Base-by-base conservation (phyloP, 306 rosid species). In the Sphenostylis stenocarpa region DNA sequence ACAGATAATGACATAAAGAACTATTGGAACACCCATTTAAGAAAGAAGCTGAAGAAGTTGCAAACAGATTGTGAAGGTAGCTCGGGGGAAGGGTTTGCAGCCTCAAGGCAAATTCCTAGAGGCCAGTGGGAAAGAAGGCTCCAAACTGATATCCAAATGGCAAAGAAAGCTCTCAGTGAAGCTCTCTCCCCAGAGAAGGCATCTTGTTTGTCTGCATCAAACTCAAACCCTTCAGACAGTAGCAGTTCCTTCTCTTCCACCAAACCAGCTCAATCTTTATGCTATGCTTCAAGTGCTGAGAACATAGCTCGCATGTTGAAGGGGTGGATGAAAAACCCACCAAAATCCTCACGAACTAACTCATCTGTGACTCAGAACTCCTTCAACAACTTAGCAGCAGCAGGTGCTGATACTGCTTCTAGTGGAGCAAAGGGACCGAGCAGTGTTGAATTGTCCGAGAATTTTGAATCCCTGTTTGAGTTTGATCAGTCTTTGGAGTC, bases 141-240 rank as follows among this genome's bases (percentile, higher is more conserved):
- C 26, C 84, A 81, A 75, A 75, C 81, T 10, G 84, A 81, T 26
- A 75, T 81, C 23, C 84, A 81, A 12, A 75, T 75, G 84, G 84
- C 84, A 3, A 81, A 81, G 49, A 87, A 85, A 80, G 98, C 97
- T 14, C 92, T 94, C 0, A 79, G 84, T 17, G 96, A 91, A 29
- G 98, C 97, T 1, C 86, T 94, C n/a, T 87, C 96, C 17, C 96
- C 96, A 17, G 87, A 89, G 29, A 85, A 84, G 36, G 66, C 78
- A 15, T 66, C 63, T 63, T 53, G 33, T 36, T 53, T 75, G 4
- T 28, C 82, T 16, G 65, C 57, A 47, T 62, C 79, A 43, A 53
- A 52, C 65, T 70, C 49, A 21, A 77, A 79, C 28, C 86, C 85
- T 2, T 76, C 89, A 2, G 31, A 31, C 0, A 76, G 17, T 34